These are phyloP conservation scores for Colletotrichum sublineola DNA, from an alignment of 2,329 filamentous ascomycete species.

Conservation along the genomic window DNA sequence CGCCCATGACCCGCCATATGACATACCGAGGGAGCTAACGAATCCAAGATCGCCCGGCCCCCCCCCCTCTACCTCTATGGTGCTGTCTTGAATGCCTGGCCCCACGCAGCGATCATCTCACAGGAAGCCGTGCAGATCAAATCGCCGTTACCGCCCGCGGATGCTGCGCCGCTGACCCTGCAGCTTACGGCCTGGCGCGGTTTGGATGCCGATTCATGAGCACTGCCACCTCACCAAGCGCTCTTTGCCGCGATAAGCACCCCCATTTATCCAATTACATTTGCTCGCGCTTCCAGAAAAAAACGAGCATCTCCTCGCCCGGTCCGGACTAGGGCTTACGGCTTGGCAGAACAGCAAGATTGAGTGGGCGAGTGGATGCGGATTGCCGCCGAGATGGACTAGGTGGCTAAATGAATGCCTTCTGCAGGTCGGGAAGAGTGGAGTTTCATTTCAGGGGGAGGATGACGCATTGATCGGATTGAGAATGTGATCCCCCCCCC, in stretches of 20 bases:
- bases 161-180: not conserved
- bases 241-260: conserved; percentile 6
- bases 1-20: not conserved
- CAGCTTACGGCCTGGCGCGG: conserved; percentile 3
- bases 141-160: conserved; percentile 2
- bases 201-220: too few relatives aligned
- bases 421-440: too few relatives aligned
- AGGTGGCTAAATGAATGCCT: not conserved
- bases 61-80: not conserved
- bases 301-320: not conserved
- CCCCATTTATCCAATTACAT: not conserved
- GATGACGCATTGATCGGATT: not conserved
- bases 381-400: not conserved
- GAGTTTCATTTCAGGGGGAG: not conserved
- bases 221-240: conserved; percentile 5
- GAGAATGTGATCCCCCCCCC: too few relatives aligned
- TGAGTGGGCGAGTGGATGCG: too few relatives aligned
- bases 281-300: not conserved
- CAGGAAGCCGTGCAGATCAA: not conserved
- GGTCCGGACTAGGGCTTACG: not conserved
- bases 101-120: not conserved
- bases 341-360: not conserved
- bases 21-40: not conserved
- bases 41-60: not conserved
- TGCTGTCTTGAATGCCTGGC: not conserved